Conservation (phyloP, 208 protist species). For the Leishmania turanica region DNA sequence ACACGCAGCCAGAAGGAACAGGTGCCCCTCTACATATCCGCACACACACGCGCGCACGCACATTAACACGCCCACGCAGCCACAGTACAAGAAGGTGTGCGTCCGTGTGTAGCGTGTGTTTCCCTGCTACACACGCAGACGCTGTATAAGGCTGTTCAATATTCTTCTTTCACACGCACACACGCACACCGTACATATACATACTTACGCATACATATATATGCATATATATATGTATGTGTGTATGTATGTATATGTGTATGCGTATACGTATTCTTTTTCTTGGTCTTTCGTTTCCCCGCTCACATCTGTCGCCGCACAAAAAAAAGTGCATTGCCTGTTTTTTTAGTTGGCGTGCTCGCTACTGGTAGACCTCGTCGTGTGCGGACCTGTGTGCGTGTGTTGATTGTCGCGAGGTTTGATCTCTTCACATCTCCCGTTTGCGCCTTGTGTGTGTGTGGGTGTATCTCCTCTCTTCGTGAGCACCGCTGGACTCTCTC, state of each 20-base stretch:
- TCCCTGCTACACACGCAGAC: neutral
- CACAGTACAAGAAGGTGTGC: neutral
- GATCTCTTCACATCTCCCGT: neutral
- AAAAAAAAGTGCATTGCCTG: neutral
- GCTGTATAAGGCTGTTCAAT: neutral
- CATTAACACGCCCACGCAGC: neutral
- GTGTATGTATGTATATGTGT: neutral
- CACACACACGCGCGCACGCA: neutral
- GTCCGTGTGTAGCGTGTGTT: neutral
- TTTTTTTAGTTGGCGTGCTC: neutral
- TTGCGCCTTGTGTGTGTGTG: neutral
- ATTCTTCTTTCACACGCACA: neutral
- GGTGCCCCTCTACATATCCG: neutral
- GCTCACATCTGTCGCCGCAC: neutral
- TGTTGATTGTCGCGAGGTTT: neutral
- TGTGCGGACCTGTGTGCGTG: neutral
- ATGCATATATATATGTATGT: neutral
- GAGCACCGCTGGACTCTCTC: neutral
- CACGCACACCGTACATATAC: neutral
- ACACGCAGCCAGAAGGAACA: neutral
- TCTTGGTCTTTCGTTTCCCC: neutral
- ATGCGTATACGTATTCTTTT: neutral
- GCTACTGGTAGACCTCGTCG: neutral
- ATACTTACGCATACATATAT: neutral
- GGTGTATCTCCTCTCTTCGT: neutral